Evolutionary conservation across 148 eudicot species (phyloP), one percentile per base, ranked within the genome.

Genomic region (Rhododendron williamsianum): DNA sequence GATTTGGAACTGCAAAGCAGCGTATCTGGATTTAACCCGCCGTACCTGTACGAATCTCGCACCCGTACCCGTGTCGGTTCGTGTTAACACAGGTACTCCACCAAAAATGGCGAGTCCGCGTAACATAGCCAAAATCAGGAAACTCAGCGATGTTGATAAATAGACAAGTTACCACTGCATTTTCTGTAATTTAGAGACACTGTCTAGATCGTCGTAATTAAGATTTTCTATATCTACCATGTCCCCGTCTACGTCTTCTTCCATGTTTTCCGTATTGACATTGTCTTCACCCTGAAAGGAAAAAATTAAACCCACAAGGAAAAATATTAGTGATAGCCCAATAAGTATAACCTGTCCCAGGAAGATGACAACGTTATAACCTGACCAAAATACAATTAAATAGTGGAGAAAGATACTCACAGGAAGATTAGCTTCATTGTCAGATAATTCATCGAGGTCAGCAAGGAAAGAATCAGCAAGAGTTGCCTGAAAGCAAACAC

Each of bases 391-490:
- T 45, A 33, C 7, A 48, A 81, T 15, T 15, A 80, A 46, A 73
- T 13, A 33, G 21, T 15, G 15, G 6, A 65, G 67, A 86, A 41
- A 52, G 19, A 16, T 69, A 90, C 97, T 92, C 84, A 94, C 98
- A 89, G 81, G 72, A 84, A 87, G 65, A 78, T 91, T 94, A 9
- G 90, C 96, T 89, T 96, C 98, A 87, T 94, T 94, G 88, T 96
- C 99, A 4, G 99, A 96, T 84, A 96, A 91, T 15, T 96, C 99
- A 80, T 96, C 99, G 12, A 96, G 97, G 90, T 96, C 99, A 2
- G 99, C 99, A 87, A 96, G 86, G 89, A 96, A 96, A 35, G 99
- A 95, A 94, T 96, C 99, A 80, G 92, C 93, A 80, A 96, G 92
- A 77, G 98, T 94, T 78, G 99, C 96, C 99, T 96, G 92, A 25